These are phyloP conservation scores for Trichosporon faecale DNA, from an alignment of 1,284 basidiomycete species.

Conservation along the genomic window DNA sequence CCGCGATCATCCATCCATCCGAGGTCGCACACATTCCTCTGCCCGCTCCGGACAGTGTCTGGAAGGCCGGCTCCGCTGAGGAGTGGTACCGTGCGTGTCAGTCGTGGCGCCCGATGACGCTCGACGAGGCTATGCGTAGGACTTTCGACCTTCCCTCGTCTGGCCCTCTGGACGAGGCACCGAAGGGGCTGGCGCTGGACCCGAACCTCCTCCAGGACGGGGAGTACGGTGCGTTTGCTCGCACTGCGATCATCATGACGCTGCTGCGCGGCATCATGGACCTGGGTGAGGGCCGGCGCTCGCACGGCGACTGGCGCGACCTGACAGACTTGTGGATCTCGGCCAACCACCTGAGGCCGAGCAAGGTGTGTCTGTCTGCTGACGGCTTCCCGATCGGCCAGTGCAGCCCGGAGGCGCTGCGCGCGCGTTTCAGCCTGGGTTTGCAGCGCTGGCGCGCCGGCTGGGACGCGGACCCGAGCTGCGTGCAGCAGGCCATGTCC, in stretches of 20 bases:
- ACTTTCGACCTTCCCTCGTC: conserved; percentile 44
- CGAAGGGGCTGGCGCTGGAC: conserved; percentile 39
- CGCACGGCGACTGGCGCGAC: conserved; percentile 50
- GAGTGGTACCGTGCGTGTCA: conserved; percentile 48
- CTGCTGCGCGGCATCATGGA: conserved; percentile 52
- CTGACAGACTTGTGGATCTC: conserved; percentile 50
- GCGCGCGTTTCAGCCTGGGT: conserved; percentile 37
- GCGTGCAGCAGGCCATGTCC: conserved; percentile 21
- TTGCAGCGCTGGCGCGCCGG: conserved; percentile 53
- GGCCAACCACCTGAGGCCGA: conserved; percentile 37
- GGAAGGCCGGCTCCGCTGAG: conserved; percentile 50
- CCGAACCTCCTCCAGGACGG: conserved; percentile 39
- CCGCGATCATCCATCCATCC: conserved; percentile 40
- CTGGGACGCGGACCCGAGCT: conserved; percentile 53
- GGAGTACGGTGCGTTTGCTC: conserved; percentile 53
- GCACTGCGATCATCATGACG: conserved; percentile 50
- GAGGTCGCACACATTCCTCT: conserved; percentile 51
- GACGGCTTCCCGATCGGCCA: conserved; percentile 38
- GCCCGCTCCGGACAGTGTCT: conserved; percentile 52
- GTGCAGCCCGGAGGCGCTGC: conserved; percentile 35
- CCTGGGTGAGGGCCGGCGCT: conserved; percentile 52
- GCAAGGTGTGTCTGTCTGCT: conserved; percentile 32
- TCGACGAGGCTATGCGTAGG: conserved; percentile 49
- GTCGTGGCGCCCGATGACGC: conserved; percentile 40
- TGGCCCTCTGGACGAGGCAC: conserved; percentile 43